Conservation (phyloP, 1,139 yeast species). For the Lodderomyces margitis region DNA sequence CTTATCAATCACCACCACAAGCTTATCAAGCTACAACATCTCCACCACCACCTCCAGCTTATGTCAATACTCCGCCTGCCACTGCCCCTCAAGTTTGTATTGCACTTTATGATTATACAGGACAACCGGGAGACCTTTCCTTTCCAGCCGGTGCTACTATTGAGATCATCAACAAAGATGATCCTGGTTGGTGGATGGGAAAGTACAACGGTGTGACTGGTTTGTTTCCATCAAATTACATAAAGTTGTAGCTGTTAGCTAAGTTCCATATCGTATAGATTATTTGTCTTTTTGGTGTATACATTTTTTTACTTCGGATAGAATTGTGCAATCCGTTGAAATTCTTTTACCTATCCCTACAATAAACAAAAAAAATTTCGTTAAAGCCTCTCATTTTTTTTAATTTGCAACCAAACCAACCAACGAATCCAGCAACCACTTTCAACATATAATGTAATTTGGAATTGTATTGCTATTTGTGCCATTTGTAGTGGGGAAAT, state of each 20-base stretch:
- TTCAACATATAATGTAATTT: not conserved
- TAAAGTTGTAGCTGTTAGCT: constrained; percentile 38
- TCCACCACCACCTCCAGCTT: constrained; percentile 21
- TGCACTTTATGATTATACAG: constrained; percentile 73
- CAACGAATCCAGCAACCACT: no score
- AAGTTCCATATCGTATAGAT: not conserved
- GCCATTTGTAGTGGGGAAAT: not conserved
- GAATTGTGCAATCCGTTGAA: no score
- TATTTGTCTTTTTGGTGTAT: not conserved
- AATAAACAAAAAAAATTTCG: no score
- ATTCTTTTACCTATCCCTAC: no score
- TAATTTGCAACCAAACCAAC: not conserved
- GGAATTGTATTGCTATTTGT: not conserved
- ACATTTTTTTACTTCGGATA: not conserved
- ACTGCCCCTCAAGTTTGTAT: constrained; percentile 60
- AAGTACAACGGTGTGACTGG: constrained; percentile 80
- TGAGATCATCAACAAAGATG: constrained; percentile 75
- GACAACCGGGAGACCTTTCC: constrained; percentile 88
- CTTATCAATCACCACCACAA: constrained; percentile 16
- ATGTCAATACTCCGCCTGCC: constrained; percentile 37
- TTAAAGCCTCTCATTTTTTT: no score
- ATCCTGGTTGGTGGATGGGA: constrained; percentile 99
- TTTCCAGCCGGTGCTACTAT: constrained; percentile 88
- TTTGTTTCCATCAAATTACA: constrained; percentile 94
- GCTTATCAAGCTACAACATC: constrained; percentile 3